A percentile compares a stretch with the other conserved stretches of the same genome.
Evolutionary conservation across 2,329 filamentous ascomycete species (phyloP).

Genomic region (Diplodia scrobiculata): DNA sequence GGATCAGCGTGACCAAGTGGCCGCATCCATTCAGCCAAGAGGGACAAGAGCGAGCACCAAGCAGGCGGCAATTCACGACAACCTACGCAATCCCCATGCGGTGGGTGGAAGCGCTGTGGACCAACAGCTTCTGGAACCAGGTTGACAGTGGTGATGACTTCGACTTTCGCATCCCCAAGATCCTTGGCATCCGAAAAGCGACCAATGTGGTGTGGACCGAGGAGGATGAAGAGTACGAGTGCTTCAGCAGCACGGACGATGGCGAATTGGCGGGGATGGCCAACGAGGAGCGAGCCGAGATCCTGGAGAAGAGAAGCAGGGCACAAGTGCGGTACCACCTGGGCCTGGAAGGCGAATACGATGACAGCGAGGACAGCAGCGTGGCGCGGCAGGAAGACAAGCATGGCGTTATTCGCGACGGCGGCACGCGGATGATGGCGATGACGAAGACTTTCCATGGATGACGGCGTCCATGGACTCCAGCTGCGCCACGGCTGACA

Average conservation of each 20-base stretch:
- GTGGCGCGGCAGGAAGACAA: constrained; percentile 10
- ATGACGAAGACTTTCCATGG: constrained; percentile 14
- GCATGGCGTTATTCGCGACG: constrained; percentile 24
- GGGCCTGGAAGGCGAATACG: neutral
- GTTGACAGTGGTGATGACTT: constrained; percentile 1
- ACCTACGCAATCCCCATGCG: constrained; percentile 28
- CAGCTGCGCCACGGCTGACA: constrained; percentile 29
- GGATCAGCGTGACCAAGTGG: constrained; percentile 28
- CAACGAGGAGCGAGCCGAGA: constrained; percentile 10
- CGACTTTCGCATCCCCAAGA: constrained; percentile 11
- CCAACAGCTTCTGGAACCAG: constrained; percentile 12
- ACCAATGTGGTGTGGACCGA: constrained; percentile 1
- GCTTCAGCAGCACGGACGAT: constrained; percentile 24
- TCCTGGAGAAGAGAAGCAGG: constrained; percentile 13
- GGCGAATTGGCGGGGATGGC: neutral
- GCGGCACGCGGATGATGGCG: neutral
- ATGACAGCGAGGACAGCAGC: constrained; percentile 24
- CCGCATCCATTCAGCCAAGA: constrained; percentile 19
- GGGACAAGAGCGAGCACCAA: constrained; percentile 26
- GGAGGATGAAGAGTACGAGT: constrained; percentile 20
- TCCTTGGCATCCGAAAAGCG: constrained; percentile 16
- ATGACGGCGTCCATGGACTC: constrained; percentile 3
- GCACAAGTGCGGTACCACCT: neutral
- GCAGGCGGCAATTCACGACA: constrained; percentile 8
- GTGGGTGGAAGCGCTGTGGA: constrained; percentile 25